Percentiles rank a stretch among this genome's conserved stretches.
Evolutionary conservation across 1,284 basidiomycete genomes (phyloP).

Genomic region (Vanrija pseudolonga): DNA sequence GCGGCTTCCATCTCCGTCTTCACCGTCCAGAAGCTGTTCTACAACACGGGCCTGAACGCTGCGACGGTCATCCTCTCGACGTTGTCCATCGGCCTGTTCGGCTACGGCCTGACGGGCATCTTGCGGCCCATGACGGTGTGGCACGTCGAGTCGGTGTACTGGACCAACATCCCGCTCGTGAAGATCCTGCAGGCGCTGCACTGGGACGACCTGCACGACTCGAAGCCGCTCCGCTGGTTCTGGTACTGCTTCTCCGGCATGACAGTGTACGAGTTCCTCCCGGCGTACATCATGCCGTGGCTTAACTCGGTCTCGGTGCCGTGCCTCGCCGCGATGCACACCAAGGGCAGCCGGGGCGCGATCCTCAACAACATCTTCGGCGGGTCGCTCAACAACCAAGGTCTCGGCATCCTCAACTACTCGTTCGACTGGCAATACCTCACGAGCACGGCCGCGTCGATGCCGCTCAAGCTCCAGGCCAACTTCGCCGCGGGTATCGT

Average conservation of each 20-base stretch:
- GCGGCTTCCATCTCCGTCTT: constrained; percentile 59
- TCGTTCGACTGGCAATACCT: constrained; percentile 43
- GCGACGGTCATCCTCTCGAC: constrained; percentile 62
- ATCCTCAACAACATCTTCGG: constrained; percentile 39
- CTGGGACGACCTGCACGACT: constrained; percentile 48
- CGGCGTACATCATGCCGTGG: constrained; percentile 51
- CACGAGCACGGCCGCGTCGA: constrained; percentile 17
- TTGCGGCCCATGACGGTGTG: constrained; percentile 35
- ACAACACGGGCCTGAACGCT: constrained; percentile 57
- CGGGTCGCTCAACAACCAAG: constrained; percentile 28
- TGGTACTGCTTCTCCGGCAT: constrained; percentile 51
- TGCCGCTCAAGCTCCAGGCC: constrained; percentile 34
- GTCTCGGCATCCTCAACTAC: constrained; percentile 34
- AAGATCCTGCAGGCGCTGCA: constrained; percentile 35
- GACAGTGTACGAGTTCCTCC: constrained; percentile 44
- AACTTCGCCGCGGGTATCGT: constrained; percentile 29
- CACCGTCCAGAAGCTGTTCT: constrained; percentile 59
- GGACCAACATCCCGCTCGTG: constrained; percentile 30
- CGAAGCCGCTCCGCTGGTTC: constrained; percentile 59
- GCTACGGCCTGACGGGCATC: constrained; percentile 56
- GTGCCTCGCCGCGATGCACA: constrained; percentile 57
- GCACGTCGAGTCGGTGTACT: constrained; percentile 43
- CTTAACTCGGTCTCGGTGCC: constrained; percentile 35
- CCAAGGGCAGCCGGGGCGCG: constrained; percentile 26
- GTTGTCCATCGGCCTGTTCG: constrained; percentile 64